Base-by-base conservation (phyloP, 1,284 basidiomycete genomes). In the Exsudoporus floridanus region DNA sequence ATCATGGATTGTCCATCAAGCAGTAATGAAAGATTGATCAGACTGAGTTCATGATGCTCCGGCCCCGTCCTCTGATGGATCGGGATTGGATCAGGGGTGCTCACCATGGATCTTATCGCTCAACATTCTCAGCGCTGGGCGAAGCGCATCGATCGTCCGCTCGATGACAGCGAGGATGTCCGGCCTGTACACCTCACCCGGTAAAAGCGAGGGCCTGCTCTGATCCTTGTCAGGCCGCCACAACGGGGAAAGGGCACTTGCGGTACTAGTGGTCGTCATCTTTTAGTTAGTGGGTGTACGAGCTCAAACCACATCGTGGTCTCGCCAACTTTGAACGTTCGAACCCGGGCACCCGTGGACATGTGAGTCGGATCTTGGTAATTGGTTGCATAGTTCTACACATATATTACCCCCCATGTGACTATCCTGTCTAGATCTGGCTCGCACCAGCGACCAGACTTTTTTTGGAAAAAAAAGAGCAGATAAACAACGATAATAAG, bases 31-130 rank as follows among this genome's bases (percentile, higher is more conserved):
- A 25, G 8, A 10, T 30, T 14, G 27, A 28, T 49, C 23, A 38
- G 28, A 37, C 19, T 12, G 13, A 12, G 28, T 28, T 30, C 28
- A 13, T 30, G 28, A 30, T 13, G 28, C 28, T 30, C 10, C 28
- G 28, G 12, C 10, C 5, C 28, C 28, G 10, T 30, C 28, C 28
- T 30, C 28, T 30, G 28, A 30, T 9, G 28, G 28, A 28, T 10
- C 7, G 27, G 8, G 27, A 28, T 10, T 8, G 9, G 28, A 12
- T 27, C 27, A 27, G 27, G 27, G 8, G 27, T 27, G 27, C 23
- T 46, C 40, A 83, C 85, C 77, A 60, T 87, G 86, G 19, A 91
- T 88, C 61, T 86, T 81, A 25, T 88, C 66, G 64, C 84, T 90
- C 18, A 90, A 70, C 41, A 67, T 67, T 44, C 84, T 73, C 52